A percentile compares a stretch with the other conserved stretches of the same genome.
Conservation (phyloP, 1,284 basidiomycete genomes). For the Hemileia vastatrix region DNA sequence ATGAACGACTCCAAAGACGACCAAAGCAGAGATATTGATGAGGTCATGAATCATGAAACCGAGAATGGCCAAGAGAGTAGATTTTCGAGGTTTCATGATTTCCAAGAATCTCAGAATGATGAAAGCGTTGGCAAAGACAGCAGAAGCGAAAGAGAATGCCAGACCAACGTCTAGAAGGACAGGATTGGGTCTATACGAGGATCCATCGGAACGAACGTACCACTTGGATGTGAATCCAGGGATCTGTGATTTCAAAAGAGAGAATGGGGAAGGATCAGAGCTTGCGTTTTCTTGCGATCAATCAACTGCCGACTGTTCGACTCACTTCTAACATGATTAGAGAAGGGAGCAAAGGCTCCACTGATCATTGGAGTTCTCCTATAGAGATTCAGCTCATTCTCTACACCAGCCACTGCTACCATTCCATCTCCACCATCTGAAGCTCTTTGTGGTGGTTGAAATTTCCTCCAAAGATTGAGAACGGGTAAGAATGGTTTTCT, state of each 20-base stretch:
- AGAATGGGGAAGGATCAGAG: not conserved
- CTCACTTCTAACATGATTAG: too few species aligned
- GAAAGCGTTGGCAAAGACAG: constrained; percentile 59
- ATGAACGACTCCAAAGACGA: constrained; percentile 58
- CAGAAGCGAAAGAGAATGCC: constrained; percentile 59
- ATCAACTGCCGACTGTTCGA: too few species aligned
- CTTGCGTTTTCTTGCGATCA: not conserved
- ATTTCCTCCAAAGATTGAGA: not conserved
- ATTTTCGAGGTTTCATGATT: constrained; percentile 42
- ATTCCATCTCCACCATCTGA: too few species aligned
- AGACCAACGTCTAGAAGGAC: constrained; percentile 59
- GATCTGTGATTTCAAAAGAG: constrained; percentile 6
- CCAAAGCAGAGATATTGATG: constrained; percentile 59
- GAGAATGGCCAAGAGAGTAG: constrained; percentile 57
- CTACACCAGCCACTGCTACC: too few species aligned
- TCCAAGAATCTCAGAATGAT: constrained; percentile 62
- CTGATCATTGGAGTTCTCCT: too few species aligned
- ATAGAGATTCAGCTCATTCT: too few species aligned
- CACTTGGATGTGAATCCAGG: constrained; percentile 32
- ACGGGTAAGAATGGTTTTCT: not conserved
- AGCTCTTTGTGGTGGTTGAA: not conserved
- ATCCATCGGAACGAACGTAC: constrained; percentile 29
- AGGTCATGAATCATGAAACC: constrained; percentile 62
- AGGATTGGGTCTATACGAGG: constrained; percentile 31
- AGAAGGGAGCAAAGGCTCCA: too few species aligned